Base-by-base conservation (phyloP, 768 basidiomycete genomes). In the Leccinum sublutescens region DNA sequence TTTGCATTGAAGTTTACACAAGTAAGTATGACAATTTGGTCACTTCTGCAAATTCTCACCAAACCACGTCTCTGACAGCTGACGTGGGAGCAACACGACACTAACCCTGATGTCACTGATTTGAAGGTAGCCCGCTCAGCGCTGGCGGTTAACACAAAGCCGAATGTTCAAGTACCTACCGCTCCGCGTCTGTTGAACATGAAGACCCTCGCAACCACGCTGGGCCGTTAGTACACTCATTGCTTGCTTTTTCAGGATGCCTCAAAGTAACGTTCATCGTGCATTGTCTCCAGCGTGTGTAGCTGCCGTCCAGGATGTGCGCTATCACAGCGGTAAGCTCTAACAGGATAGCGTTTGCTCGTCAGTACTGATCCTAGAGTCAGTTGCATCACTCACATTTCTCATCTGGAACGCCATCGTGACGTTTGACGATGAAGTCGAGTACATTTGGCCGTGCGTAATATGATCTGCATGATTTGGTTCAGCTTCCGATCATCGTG, bases 371-470 rank as follows among this genome's bases (percentile, higher is more conserved):
- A 45, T 45, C 19, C 43, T 19, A 19, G 19, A 45, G 43, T 14
- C 31, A 69, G 67, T 66, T 2, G 55, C 61, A 47, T 56, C 64
- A 2, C 56, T 69, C 1, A 34, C 57, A 3, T 12, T 67, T 50
- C 36, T 67, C 12, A 27, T 63, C 29, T 67, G 66, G 64, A 23
- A 53, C 31, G 38, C 34, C 15, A 5, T 66, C 2, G 10, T 61
- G 19, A 66, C 64, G 9, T 36, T 70, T 1, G 62, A 61, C 15
- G 50, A 66, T 15, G 69, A 70, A 51, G 55, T 64, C 23, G 36
- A 56, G 1, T 71, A 55, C 15, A 58, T 73, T 25, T 69, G 62
- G 71, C 47, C 51, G 51, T 52, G 51, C 51, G 51, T 57, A 19
- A 11, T 25, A 7, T 15, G 47, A 23, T 8, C 12, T 12, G 1